Evolutionary conservation across 2,329 filamentous ascomycete genomes (phyloP), one percentile per base, ranked within the genome.

Genomic region (Alternaria sp.): DNA sequence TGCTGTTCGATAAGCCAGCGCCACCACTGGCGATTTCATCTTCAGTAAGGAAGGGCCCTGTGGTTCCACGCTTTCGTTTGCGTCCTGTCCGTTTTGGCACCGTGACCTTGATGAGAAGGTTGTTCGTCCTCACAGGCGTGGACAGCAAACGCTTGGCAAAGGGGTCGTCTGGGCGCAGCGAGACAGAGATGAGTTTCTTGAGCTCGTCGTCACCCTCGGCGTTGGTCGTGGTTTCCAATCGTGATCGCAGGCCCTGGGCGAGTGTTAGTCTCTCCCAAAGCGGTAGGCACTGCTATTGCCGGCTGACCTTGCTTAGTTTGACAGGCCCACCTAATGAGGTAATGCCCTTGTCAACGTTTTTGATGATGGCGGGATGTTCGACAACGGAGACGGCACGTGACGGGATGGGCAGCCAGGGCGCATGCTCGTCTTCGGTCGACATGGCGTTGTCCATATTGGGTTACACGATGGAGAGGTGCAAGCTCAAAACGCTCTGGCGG

Each of bases 11-110:
- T n/a, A n/a, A n/a, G n/a, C n/a, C n/a, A n/a, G n/a, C n/a, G n/a
- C n/a, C n/a, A n/a, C n/a, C n/a, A n/a, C n/a, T n/a, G n/a, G 57
- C 59, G 37, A 58, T 44, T 3, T 72, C 67, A 75, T 89, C 55
- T 37, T 73, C 71, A 11, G 66, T n/a, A 23, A 78, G 44, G 50
- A 79, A 95, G 0, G 90, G 89, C 5, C 85, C 90, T 59, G 89
- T 78, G 6, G 88, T 89, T n/a, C 93, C 94, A 70, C 90, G 86
- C 82, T 94, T 97, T 62, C 94, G 88, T 80, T 92, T 97, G 64
- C 93, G 88, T 4, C 94, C 94, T 3, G 94, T 97, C 60, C 93
- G 86, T 78, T 90, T 96, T 0, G 96, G 95, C 1, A 98, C 88
- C 0, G 91, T 94, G 59, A 99, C 86, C 77, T 94, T 94, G 57